Conservation (phyloP, 2,329 filamentous ascomycete genomes). For the Fusarium subtropicale region DNA sequence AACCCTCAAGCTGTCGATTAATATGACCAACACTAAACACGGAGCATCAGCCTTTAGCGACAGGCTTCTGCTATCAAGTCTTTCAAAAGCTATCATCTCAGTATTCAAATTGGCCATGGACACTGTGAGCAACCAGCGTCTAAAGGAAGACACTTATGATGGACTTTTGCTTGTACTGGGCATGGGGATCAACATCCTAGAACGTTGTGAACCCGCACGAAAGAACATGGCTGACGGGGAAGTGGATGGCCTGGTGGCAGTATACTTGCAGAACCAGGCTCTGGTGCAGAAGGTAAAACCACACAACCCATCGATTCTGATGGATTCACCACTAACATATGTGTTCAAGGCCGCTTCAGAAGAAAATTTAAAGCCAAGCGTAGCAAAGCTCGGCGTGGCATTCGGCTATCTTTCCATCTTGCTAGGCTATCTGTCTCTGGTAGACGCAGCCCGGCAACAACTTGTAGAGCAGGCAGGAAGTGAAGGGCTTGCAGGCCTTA, state of each 20-base stretch:
- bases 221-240: constrained; percentile 53
- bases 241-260: constrained; percentile 68
- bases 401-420: constrained; percentile 89
- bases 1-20: constrained; percentile 74
- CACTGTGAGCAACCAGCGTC: constrained; percentile 61
- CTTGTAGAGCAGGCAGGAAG: constrained; percentile 58
- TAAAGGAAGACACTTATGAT: constrained; percentile 68
- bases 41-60: constrained; percentile 77
- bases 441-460: constrained; percentile 57
- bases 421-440: constrained; percentile 81
- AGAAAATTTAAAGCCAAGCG: constrained; percentile 81
- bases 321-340: constrained; percentile 14
- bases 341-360: constrained; percentile 71
- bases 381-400: constrained; percentile 83
- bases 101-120: constrained; percentile 62
- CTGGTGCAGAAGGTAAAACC: constrained; percentile 74
- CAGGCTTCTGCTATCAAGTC: constrained; percentile 62
- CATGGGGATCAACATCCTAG: constrained; percentile 87
- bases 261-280: constrained; percentile 76
- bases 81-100: constrained; percentile 63
- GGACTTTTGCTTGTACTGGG: constrained; percentile 82
- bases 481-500: constrained; percentile 59
- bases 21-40: constrained; percentile 84
- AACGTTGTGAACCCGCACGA: constrained; percentile 76
- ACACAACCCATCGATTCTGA: neutral